A percentile compares a stretch with the other conserved stretches of the same genome.
Evolutionary conservation across 352 stramenopile genomes (phyloP).

Genomic region (Phytophthora melonis): DNA sequence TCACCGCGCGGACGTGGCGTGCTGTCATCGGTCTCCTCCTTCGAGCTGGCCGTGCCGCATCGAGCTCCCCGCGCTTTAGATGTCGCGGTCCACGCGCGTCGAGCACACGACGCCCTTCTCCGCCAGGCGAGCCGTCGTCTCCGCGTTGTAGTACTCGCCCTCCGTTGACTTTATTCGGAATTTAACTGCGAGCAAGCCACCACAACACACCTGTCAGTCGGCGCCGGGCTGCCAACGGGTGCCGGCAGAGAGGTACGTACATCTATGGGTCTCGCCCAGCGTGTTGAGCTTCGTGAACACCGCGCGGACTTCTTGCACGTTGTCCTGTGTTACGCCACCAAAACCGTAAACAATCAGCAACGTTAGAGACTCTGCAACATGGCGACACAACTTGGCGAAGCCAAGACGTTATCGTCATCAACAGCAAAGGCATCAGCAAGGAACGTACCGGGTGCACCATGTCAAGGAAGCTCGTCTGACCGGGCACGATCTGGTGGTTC

Average conservation of each 20-base stretch:
- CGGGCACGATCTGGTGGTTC: constrained; percentile 75
- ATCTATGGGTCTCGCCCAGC: constrained; percentile 73
- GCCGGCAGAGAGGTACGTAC: constrained; percentile 45
- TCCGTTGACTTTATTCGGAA: constrained; percentile 87
- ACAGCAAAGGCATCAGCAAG: not conserved
- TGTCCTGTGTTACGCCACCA: constrained; percentile 39
- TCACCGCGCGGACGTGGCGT: not conserved
- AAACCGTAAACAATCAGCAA: constrained; percentile 18
- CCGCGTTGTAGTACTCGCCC: constrained; percentile 77
- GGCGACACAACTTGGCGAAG: constrained; percentile 10
- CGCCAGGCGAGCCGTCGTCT: constrained; percentile 76
- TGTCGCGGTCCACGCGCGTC: constrained; percentile 74
- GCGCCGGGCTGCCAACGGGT: constrained; percentile 4
- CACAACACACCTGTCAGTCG: not conserved
- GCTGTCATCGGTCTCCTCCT: constrained; percentile 12
- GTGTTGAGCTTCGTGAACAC: constrained; percentile 77
- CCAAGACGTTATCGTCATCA: not conserved
- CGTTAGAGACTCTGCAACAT: constrained; percentile 16
- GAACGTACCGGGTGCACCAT: constrained; percentile 81
- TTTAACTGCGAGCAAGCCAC: constrained; percentile 53
- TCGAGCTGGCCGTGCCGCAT: constrained; percentile 15
- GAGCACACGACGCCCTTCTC: constrained; percentile 83
- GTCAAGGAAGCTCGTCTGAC: constrained; percentile 85
- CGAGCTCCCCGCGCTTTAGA: constrained; percentile 38
- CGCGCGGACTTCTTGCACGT: constrained; percentile 65